Base-by-base conservation (phyloP, 139 green algal genomes). In the Tetradesmus lagerheimii region DNA sequence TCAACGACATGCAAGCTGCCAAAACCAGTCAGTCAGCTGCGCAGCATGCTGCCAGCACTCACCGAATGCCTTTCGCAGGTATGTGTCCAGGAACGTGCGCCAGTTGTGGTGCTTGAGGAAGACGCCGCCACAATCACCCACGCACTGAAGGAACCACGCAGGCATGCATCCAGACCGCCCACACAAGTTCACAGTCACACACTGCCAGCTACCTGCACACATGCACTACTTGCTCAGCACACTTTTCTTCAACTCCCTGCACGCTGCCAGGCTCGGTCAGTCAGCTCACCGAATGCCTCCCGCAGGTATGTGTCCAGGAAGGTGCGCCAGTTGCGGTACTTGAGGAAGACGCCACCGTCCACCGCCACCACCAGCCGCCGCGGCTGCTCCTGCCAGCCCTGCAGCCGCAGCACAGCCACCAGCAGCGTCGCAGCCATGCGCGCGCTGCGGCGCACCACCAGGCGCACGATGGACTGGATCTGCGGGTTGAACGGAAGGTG, bases 381-480 rank as follows among this genome's bases (percentile, higher is more conserved):
- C 15, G 88, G 88, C 15, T 20, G 1, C 18, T 88, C 88, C 45
- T 71, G 45, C 88, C 88, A 91, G 66, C 64, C 66, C 67, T 91
- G 88, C 85, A 89, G 85, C 66, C 41, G 39, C 78, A 98, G 92
- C 37, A 97, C 85, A 8, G 92, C 93, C 0, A 93, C 80, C 11
- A 98, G 91, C 12, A 84, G 94, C 14, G 92, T 62, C 9, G 96
- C 95, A 1, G 93, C 92, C 74, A 98, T 92, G 34, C 91, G 81
- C 0, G 95, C 96, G 50, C 91, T 94, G 66, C 96, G 93, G 41
- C 78, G 79, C 12, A 92, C 90, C 29, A 98, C 95, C 88, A 97
- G 50, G n/a, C 84, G 76, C 89, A 95, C 97, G 29, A 98, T 92
- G 79, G 96, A 87, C 47, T 93, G 92, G 38, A 96, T 93, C 93